Percentiles rank a stretch among this genome's conserved stretches.
Conservation (phyloP, 2,329 filamentous ascomycete genomes). For the Magnaporthiopsis rhizophila region DNA sequence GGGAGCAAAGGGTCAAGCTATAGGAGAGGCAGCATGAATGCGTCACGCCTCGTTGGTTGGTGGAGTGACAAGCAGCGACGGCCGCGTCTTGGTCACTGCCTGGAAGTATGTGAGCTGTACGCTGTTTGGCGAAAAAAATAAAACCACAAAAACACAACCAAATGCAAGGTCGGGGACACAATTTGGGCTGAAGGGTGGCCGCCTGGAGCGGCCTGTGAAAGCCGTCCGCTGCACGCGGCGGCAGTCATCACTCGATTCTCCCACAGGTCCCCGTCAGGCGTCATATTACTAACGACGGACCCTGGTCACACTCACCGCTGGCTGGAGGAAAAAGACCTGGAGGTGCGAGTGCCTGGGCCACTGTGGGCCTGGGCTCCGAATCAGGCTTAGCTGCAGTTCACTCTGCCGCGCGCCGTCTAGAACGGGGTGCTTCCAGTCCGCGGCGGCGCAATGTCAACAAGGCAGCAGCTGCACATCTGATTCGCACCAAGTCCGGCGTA, state of each 20-base stretch:
- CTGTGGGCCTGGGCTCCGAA: not conserved
- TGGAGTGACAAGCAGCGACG: not conserved
- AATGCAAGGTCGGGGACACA: not conserved
- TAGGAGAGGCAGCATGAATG: not conserved
- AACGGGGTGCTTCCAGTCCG: not conserved
- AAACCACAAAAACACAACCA: not conserved
- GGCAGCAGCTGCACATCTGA: not conserved
- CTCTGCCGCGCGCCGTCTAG: too few relatives aligned
- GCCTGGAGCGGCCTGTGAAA: not conserved
- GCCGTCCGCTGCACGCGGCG: not conserved
- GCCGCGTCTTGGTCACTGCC: too few relatives aligned
- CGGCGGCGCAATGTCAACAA: not conserved
- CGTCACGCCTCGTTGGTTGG: not conserved
- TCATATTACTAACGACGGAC: not conserved
- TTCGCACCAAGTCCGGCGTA: not conserved
- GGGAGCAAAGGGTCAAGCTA: not conserved
- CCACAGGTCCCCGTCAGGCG: not conserved
- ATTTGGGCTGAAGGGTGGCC: not conserved
- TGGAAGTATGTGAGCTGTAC: not conserved
- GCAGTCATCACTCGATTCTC: not conserved
- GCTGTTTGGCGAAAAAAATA: not conserved
- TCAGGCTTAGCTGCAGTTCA: not conserved
- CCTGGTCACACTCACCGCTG: not conserved
- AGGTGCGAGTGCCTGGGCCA: not conserved
- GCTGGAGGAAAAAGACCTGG: too few relatives aligned